Conservation (phyloP, 192 early-diverging fungal species). For the Oehlia diaphana region DNA sequence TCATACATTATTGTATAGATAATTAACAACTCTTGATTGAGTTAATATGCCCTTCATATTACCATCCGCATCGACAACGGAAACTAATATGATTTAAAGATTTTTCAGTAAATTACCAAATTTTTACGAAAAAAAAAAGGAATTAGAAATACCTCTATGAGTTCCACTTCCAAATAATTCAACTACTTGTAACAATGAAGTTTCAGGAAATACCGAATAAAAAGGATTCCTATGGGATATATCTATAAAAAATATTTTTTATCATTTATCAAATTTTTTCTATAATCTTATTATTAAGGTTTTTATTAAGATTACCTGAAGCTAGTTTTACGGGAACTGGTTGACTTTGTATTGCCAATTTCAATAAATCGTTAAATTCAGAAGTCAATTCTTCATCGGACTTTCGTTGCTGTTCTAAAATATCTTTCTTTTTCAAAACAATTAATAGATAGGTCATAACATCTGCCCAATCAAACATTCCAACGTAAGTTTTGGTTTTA, state of each 20-base stretch:
- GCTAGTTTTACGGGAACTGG: constrained; percentile 64
- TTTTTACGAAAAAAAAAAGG: not conserved
- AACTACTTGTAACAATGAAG: constrained; percentile 68
- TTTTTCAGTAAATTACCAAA: not conserved
- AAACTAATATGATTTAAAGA: constrained; percentile 49
- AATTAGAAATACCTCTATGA: constrained; percentile 59
- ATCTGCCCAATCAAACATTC: constrained; percentile 87
- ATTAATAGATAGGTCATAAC: constrained; percentile 75
- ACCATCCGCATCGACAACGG: constrained; percentile 64
- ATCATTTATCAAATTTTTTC: not conserved
- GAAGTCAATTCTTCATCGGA: constrained; percentile 39
- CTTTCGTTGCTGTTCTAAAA: constrained; percentile 33
- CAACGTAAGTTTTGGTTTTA: constrained; percentile 60
- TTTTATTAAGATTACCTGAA: constrained; percentile 41
- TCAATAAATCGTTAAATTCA: constrained; percentile 62
- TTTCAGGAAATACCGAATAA: constrained; percentile 76
- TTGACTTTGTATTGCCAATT: constrained; percentile 46
- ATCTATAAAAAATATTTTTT: constrained; percentile 42
- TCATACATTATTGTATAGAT: constrained; percentile 64
- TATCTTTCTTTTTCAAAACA: constrained; percentile 54
- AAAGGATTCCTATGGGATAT: constrained; percentile 82
- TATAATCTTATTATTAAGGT: no score
- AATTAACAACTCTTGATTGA: constrained; percentile 69
- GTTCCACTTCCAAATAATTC: constrained; percentile 73
- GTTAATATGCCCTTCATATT: constrained; percentile 74